Evolutionary conservation across 140 eudicot species (phyloP), one percentile per base, ranked within the genome.

Genomic region (Erigeron philadelphicus): DNA sequence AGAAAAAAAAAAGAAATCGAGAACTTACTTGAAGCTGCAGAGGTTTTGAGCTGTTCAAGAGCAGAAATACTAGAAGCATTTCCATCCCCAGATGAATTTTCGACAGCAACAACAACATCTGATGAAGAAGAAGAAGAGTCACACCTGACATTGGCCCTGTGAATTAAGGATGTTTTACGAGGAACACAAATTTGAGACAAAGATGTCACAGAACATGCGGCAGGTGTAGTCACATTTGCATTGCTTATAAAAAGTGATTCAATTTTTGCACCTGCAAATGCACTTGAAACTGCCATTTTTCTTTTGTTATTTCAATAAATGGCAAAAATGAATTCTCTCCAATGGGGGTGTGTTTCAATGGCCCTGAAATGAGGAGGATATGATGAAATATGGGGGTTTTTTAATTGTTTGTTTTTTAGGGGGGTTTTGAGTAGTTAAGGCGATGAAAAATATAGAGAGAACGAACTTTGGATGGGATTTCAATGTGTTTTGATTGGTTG

Each of bases 11-110:
- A 6, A 18, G 38, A 3, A 3, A 62, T 2, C 1, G 23, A 19
- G 23, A 52, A 42, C 67, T 63, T 79, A 88, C 94, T 69, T 75
- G 88, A 96, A 81, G 92, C 88, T 8, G 92, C 82, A 0, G 98
- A 92, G 75, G 85, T 76, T 73, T 92, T 92, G 82, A 92, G 98
- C 87, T 92, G 98, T 57, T 92, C 80, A 43, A 92, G 95, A 72
- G 96, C 98, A 16, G 98, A 86, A 11, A 88, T 71, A 45, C 93
- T 86, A 5, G 82, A 75, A 17, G 73, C 84, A 68, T 84, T 81
- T 46, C 40, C 25, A 31, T 31, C 4, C 38, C 38, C 38, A 31
- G 38, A 31, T 31, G 38, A 4, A 31, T 31, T 31, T 31, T 31
- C 38, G 3, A 31, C 38, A 31, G 38, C 38, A 31, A 31, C 38